Percentiles rank a stretch among this genome's conserved stretches.
Conservation (phyloP, 2,329 filamentous ascomycete species). For the Tolypocladium cylindrosporum region DNA sequence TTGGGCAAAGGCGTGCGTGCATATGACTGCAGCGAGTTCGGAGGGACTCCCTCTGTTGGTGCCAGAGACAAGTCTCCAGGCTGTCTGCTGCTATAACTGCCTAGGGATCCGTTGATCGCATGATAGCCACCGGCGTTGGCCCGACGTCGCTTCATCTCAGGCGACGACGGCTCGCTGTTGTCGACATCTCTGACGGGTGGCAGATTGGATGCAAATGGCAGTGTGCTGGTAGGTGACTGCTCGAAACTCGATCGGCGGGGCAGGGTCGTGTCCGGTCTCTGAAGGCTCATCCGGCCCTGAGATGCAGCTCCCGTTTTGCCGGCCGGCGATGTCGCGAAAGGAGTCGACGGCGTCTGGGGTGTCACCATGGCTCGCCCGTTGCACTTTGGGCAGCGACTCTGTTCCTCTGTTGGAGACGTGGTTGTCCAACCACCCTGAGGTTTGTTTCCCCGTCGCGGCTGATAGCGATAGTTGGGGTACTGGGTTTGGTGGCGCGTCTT, state of each 20-base stretch:
- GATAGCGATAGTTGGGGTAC: slow-evolving; percentile 91
- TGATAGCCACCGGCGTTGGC: slow-evolving; percentile 36
- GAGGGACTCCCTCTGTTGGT: slow-evolving; percentile 10
- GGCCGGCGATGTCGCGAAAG: slow-evolving; percentile 26
- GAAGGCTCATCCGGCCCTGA: slow-evolving; percentile 9
- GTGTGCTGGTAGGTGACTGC: slow-evolving; percentile 11
- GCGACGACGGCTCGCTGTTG: slow-evolving; percentile 29
- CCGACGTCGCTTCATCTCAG: slow-evolving; percentile 54
- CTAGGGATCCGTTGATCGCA: slow-evolving; percentile 8
- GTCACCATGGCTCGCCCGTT: slow-evolving; percentile 57
- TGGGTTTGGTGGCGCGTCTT: slow-evolving; percentile 80
- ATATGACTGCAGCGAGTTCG: slow-evolving; percentile 11
- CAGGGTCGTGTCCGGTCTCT: slow-evolving; percentile 12
- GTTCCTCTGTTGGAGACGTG: slow-evolving; percentile 33
- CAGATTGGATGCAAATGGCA: slow-evolving; percentile 12
- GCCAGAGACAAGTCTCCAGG: slow-evolving; percentile 9
- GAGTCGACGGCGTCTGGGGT: slow-evolving; percentile 47
- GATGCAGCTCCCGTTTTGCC: slow-evolving; percentile 12
- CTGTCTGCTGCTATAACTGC: slow-evolving; percentile 4
- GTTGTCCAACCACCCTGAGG: slow-evolving; percentile 18
- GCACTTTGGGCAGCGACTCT: slow-evolving; percentile 59
- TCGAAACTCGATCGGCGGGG: slow-evolving; percentile 18
- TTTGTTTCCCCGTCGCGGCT: slow-evolving; percentile 58
- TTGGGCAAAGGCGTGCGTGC: slow-evolving; percentile 17
- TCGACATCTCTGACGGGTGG: slow-evolving; percentile 17